Evolutionary conservation across 805 yeast species (phyloP).

Genomic region (Lipomyces yamadae): DNA sequence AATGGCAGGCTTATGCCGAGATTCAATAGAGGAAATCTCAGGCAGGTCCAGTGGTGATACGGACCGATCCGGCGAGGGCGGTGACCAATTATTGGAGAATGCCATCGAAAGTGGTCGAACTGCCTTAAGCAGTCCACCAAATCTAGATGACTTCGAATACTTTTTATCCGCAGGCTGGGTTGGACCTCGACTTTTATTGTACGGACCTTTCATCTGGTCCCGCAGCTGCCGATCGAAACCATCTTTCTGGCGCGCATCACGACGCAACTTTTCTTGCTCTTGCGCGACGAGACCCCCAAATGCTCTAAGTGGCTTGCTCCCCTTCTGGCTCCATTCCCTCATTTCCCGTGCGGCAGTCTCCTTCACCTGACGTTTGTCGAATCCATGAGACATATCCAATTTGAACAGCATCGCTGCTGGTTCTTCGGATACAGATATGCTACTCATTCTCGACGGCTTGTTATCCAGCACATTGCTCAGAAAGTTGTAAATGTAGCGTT

Average conservation of each 20-base stretch:
- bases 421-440: conserved; percentile 28
- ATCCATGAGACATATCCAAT: conserved; percentile 19
- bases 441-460: conserved; percentile 42
- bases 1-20: conserved; percentile 56
- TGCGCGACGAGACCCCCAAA: conserved; percentile 54
- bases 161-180: conserved; percentile 10
- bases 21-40: conserved; percentile 48
- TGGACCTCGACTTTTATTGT: not conserved
- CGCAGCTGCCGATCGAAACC: conserved; percentile 34
- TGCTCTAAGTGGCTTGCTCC: conserved; percentile 46
- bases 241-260: conserved; percentile 58
- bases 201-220: conserved; percentile 16
- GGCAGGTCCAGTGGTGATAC: conserved; percentile 66
- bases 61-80: conserved; percentile 50
- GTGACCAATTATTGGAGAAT: conserved; percentile 36
- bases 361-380: conserved; percentile 43
- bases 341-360: conserved; percentile 55
- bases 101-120: conserved; percentile 51
- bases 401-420: conserved; percentile 26
- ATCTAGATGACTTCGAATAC: conserved; percentile 41
- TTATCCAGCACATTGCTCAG: conserved; percentile 59
- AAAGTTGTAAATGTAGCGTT: conserved; percentile 68
- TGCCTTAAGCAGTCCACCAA: conserved; percentile 49
- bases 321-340: conserved; percentile 47
- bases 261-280: conserved; percentile 57